Percentiles rank a stretch among this genome's conserved stretches.
phyloP scores from a whole-genome alignment of 176 grass and related monocot species.

The Metroxylon sagu region DNA sequence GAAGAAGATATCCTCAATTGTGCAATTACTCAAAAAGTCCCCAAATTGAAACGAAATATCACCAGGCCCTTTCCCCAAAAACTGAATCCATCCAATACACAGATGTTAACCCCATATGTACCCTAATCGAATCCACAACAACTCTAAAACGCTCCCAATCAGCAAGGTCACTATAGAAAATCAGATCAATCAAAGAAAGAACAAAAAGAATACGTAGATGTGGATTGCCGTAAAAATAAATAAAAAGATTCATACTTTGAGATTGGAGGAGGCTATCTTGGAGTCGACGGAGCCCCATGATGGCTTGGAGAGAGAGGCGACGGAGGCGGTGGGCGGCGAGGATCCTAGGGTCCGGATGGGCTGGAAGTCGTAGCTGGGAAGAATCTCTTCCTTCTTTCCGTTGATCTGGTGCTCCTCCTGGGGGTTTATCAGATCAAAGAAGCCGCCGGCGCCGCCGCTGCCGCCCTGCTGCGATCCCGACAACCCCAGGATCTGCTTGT shows the following conservation, averaged over 20 bases:
- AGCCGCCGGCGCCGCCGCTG: background rate
- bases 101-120: too few species aligned
- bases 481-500: slow-evolving; percentile 73
- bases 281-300: slow-evolving; percentile 36
- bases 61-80: too few species aligned
- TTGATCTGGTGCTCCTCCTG: slow-evolving; percentile 33
- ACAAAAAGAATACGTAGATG: too few species aligned
- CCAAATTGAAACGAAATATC: too few species aligned
- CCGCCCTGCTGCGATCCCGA: slow-evolving; percentile 29
- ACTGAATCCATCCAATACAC: too few species aligned
- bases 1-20: too few species aligned
- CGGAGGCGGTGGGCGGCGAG: slow-evolving; percentile 4
- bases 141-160: too few species aligned
- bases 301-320: slow-evolving; percentile 6
- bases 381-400: slow-evolving; percentile 27
- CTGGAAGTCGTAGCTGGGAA: slow-evolving; percentile 69
- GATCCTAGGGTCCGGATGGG: slow-evolving; percentile 30
- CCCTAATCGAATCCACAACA: too few species aligned
- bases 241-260: slow-evolving; percentile 21
- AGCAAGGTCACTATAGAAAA: too few species aligned
- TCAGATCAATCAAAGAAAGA: too few species aligned
- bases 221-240: too few species aligned
- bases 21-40: too few species aligned
- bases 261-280: slow-evolving; percentile 28
- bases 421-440: slow-evolving; percentile 55